Percentiles rank a stretch among this genome's conserved stretches.
Evolutionary conservation across 768 basidiomycete species (phyloP).

Genomic region (Tulasnella sp.): DNA sequence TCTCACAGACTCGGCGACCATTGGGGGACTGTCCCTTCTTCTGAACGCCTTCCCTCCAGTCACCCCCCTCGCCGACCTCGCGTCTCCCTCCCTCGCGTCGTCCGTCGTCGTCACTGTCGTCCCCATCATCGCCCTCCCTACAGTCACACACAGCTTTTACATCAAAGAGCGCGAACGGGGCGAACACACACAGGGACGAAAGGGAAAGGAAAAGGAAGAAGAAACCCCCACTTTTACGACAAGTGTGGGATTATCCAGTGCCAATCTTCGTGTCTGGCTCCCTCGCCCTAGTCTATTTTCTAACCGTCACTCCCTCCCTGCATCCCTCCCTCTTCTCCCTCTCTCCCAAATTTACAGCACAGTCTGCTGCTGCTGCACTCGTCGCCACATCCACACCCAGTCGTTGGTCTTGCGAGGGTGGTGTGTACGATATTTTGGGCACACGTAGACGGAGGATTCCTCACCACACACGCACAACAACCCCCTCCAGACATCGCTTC

Average conservation of each 20-base stretch:
- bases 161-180: not conserved
- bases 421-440: not conserved
- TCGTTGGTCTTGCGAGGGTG: not conserved
- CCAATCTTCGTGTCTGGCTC: constrained; percentile 3
- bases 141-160: not conserved
- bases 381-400: not conserved
- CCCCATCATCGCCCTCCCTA: not conserved
- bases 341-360: not conserved
- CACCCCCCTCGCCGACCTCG: not conserved
- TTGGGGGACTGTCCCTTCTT: not conserved
- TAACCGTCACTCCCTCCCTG: constrained; percentile 8
- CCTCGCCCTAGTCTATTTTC: constrained; percentile 14
- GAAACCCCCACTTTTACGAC: not conserved
- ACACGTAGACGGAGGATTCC: not conserved
- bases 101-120: not conserved
- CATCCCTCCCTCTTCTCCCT: not conserved
- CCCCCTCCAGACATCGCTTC: not conserved
- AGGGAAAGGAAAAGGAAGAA: not conserved
- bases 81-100: not conserved
- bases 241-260: not conserved
- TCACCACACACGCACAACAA: constrained; percentile 2
- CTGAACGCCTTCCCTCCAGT: not conserved
- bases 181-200: not conserved
- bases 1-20: constrained; percentile 1
- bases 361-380: not conserved